Percentiles rank a stretch among this genome's conserved stretches.
These are phyloP conservation scores for Anethum foeniculum DNA, from an alignment of 140 eudicot genomes.

Conservation along the genomic window DNA sequence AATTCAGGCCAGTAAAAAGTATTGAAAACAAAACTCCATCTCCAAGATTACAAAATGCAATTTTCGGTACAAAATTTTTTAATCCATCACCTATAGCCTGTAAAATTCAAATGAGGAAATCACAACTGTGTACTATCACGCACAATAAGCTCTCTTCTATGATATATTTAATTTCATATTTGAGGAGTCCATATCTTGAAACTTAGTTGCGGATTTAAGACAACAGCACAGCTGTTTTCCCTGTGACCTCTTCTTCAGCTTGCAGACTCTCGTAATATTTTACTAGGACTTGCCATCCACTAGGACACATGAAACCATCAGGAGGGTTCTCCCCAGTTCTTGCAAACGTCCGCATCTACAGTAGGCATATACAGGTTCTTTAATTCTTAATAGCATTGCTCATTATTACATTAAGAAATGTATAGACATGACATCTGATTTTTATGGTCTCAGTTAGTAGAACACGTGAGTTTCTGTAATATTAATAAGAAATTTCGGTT, in stretches of 20 bases:
- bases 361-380: background rate
- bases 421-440: no score
- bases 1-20: background rate
- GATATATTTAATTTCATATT: background rate
- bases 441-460: background rate
- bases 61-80: background rate
- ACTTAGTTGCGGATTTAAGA: constrained; percentile 16
- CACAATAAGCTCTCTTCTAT: background rate
- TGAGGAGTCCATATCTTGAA: background rate
- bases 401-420: background rate
- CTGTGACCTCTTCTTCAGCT: constrained; percentile 26
- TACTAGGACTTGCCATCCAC: constrained; percentile 83
- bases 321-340: constrained; percentile 85
- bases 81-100: background rate
- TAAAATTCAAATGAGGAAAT: background rate
- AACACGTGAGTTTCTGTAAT: background rate
- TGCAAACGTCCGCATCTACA: constrained; percentile 80
- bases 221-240: constrained; percentile 26
- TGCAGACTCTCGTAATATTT: constrained; percentile 70
- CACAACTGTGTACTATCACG: background rate
- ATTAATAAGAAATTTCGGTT: background rate
- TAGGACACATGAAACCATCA: constrained; percentile 84
- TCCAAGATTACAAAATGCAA: background rate
- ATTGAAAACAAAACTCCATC: background rate
- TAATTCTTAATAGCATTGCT: background rate